Percentiles rank a stretch among this genome's conserved stretches.
Evolutionary conservation across 371 early-diverging fungal genomes (phyloP).

Genomic region (Choanephora cucurbitarum): DNA sequence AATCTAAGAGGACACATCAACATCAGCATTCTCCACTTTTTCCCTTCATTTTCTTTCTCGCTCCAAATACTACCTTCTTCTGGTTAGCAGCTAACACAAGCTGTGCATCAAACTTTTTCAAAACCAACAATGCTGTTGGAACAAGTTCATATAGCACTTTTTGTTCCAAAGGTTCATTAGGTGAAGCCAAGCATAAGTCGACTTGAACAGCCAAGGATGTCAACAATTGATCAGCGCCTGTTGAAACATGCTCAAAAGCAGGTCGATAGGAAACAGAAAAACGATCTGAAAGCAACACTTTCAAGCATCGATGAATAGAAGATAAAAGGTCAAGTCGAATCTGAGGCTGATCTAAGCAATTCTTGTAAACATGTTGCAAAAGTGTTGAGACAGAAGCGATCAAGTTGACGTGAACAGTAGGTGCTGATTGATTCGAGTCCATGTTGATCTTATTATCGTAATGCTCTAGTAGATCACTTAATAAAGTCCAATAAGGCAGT

Average conservation of each 20-base stretch:
- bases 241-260: slow-evolving; percentile 38
- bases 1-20: slow-evolving; percentile 18
- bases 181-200: neutral
- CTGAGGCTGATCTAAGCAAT: neutral
- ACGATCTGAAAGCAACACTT: slow-evolving; percentile 28
- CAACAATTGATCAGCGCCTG: slow-evolving; percentile 31
- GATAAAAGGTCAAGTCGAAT: slow-evolving; percentile 13
- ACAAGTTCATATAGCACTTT: slow-evolving; percentile 14
- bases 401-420: slow-evolving; percentile 35
- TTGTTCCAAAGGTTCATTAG: neutral
- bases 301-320: slow-evolving; percentile 10
- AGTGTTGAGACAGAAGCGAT: slow-evolving; percentile 24
- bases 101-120: slow-evolving; percentile 32
- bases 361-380: slow-evolving; percentile 25
- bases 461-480: slow-evolving; percentile 31
- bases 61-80: slow-evolving; percentile 29
- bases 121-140: slow-evolving; percentile 17
- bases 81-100: slow-evolving; percentile 40
- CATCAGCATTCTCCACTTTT: too few relatives aligned
- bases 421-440: slow-evolving; percentile 18
- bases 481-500: slow-evolving; percentile 37
- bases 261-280: slow-evolving; percentile 40
- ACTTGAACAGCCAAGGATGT: slow-evolving; percentile 17
- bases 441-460: slow-evolving; percentile 18
- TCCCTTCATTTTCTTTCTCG: slow-evolving; percentile 9